These are phyloP conservation scores for Tricholoma hemisulphureum DNA, from an alignment of 768 basidiomycete species.

Conservation along the genomic window DNA sequence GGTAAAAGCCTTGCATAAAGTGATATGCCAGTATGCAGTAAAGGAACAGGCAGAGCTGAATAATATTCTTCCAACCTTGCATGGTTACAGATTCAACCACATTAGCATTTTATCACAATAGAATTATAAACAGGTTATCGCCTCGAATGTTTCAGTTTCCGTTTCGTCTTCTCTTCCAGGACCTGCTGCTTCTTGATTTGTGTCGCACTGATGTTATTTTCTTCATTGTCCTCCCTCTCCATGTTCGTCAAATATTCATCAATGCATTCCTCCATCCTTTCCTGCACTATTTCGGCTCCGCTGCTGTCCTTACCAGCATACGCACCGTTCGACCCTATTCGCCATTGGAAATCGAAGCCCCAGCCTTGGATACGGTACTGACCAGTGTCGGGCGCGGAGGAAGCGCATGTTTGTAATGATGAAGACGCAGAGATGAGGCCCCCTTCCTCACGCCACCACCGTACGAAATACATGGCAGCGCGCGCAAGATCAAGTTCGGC, in stretches of 20 bases:
- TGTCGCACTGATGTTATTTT: conserved; percentile 62
- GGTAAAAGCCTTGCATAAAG: too few relatives aligned
- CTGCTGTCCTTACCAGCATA: conserved; percentile 18
- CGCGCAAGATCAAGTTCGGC: conserved; percentile 67
- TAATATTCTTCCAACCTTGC: too few relatives aligned
- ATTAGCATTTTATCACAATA: too few relatives aligned
- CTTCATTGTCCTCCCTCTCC: conserved; percentile 50
- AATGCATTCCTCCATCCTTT: conserved; percentile 71
- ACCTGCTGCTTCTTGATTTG: conserved; percentile 62
- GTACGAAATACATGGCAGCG: conserved; percentile 78
- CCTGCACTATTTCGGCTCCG: conserved; percentile 43
- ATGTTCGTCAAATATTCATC: conserved; percentile 47
- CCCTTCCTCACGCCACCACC: conserved; percentile 84
- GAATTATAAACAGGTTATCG: conserved; percentile 10
- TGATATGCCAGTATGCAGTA: too few relatives aligned
- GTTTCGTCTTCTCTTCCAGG: conserved; percentile 39
- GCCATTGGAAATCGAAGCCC: conserved; percentile 87
- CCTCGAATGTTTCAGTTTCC: conserved; percentile 34
- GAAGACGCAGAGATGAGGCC: conserved; percentile 52
- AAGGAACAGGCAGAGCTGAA: too few relatives aligned
- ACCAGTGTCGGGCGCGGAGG: conserved; percentile 7
- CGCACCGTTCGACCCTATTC: conserved; percentile 31
- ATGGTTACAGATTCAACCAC: too few relatives aligned
- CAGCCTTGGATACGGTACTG: conserved; percentile 52
- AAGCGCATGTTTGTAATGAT: conserved; percentile 22